Conservation (phyloP, 192 early-diverging fungal species). For the Coemansia sp. region DNA sequence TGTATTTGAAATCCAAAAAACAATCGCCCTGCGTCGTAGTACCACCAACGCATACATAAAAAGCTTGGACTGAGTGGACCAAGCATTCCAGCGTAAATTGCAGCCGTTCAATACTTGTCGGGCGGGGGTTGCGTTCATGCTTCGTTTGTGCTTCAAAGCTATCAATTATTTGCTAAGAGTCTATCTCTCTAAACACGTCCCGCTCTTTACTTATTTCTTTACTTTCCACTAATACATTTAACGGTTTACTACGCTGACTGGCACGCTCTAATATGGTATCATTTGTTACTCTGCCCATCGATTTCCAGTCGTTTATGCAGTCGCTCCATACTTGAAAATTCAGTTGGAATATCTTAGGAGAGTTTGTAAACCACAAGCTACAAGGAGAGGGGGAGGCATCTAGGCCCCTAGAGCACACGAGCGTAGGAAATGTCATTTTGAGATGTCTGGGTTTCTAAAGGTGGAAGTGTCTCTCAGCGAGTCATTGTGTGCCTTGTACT, state of each 20-base stretch:
- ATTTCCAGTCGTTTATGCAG: too few species aligned
- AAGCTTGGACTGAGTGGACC: background rate
- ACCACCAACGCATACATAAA: background rate
- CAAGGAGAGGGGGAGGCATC: too few species aligned
- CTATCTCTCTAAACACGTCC: background rate
- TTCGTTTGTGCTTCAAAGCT: background rate
- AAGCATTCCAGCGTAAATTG: background rate
- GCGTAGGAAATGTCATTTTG: conserved; percentile 38
- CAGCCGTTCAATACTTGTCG: too few species aligned
- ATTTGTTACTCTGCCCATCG: too few species aligned
- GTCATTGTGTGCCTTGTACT: conserved; percentile 94
- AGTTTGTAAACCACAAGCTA: too few species aligned
- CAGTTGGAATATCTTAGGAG: too few species aligned
- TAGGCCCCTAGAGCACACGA: too few species aligned
- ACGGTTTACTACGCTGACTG: background rate
- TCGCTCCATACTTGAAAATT: too few species aligned
- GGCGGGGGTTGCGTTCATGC: background rate
- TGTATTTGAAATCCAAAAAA: background rate
- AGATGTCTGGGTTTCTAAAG: conserved; percentile 82
- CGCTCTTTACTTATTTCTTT: conserved; percentile 6
- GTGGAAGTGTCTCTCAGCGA: conserved; percentile 81
- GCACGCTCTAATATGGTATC: too few species aligned
- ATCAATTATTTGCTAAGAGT: background rate
- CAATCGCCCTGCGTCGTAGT: background rate
- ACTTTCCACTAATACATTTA: conserved; percentile 2